phyloP scores from a whole-genome alignment of 352 stramenopile species.

The Blastocystis sp. region DNA sequence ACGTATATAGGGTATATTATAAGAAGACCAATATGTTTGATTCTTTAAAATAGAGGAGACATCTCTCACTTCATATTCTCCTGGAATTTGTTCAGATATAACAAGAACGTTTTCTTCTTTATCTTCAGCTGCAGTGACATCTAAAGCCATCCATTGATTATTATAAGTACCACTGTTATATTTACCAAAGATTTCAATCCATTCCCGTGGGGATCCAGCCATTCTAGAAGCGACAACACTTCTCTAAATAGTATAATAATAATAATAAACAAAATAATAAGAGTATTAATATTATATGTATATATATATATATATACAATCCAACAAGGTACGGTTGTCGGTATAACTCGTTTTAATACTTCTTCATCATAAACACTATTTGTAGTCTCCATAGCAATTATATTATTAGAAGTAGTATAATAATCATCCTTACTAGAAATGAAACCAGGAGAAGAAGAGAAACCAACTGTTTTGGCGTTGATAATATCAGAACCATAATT shows the following conservation, averaged over 20 bases:
- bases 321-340: conserved; percentile 51
- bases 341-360: conserved; percentile 48
- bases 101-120: conserved; percentile 47
- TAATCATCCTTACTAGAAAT: conserved; percentile 58
- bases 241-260: neutral
- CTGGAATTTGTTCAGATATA: conserved; percentile 56
- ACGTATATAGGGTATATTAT: conserved; percentile 59
- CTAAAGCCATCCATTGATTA: conserved; percentile 60
- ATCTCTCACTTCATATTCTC: conserved; percentile 49
- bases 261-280: conserved; percentile 4
- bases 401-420: conserved; percentile 46
- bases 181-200: conserved; percentile 38
- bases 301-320: conserved; percentile 48
- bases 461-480: neutral
- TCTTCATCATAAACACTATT: conserved; percentile 50
- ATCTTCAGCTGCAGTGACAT: conserved; percentile 49
- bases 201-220: conserved; percentile 3
- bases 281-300: conserved; percentile 42
- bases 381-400: conserved; percentile 50
- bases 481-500: conserved; percentile 41
- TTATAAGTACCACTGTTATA: conserved; percentile 59
- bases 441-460: conserved; percentile 54
- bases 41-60: conserved; percentile 45
- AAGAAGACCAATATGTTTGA: conserved; percentile 54
- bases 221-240: conserved; percentile 3